phyloP scores from a whole-genome alignment of 331 rosid genomes.

The Acacia concinna region DNA sequence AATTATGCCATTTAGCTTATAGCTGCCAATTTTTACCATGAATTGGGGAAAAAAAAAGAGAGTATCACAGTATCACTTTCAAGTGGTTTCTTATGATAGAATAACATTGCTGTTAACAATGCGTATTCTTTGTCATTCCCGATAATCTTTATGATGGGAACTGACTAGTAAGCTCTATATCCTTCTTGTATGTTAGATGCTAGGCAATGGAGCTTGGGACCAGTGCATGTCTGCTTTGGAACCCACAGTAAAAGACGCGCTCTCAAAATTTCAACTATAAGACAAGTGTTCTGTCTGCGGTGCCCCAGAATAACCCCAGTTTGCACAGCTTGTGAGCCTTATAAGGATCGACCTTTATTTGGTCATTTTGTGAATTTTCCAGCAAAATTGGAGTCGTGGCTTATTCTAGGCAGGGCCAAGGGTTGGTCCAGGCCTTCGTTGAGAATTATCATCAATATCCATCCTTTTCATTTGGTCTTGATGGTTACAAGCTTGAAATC shows the following conservation, averaged over 20 bases:
- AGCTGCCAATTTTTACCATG: slow-evolving; percentile 3
- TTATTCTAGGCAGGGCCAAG: slow-evolving; percentile 41
- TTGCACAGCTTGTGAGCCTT: slow-evolving; percentile 38
- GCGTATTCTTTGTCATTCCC: background rate
- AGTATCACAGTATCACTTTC: background rate
- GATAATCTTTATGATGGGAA: background rate
- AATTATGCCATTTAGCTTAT: slow-evolving; percentile 4
- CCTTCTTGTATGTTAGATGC: slow-evolving; percentile 65
- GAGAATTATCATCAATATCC: slow-evolving; percentile 28
- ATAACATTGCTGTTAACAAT: slow-evolving; percentile 4
- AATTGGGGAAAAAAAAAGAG: background rate
- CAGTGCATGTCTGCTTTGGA: slow-evolving; percentile 94
- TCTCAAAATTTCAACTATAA: slow-evolving; percentile 85
- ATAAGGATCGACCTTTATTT: slow-evolving; percentile 39
- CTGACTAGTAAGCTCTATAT: slow-evolving; percentile 27
- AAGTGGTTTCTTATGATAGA: slow-evolving; percentile 8
- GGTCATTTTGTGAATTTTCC: slow-evolving; percentile 49
- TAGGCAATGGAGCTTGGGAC: slow-evolving; percentile 92
- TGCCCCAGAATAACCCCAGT: slow-evolving; percentile 29
- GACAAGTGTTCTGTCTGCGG: slow-evolving; percentile 8
- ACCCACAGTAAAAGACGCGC: slow-evolving; percentile 77
- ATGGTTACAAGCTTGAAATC: slow-evolving; percentile 42
- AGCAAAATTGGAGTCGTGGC: slow-evolving; percentile 35
- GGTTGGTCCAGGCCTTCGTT: slow-evolving; percentile 41
- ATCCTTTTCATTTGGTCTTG: slow-evolving; percentile 50